Base-by-base conservation (phyloP, 1,139 yeast species). In the Geotrichum australiense region DNA sequence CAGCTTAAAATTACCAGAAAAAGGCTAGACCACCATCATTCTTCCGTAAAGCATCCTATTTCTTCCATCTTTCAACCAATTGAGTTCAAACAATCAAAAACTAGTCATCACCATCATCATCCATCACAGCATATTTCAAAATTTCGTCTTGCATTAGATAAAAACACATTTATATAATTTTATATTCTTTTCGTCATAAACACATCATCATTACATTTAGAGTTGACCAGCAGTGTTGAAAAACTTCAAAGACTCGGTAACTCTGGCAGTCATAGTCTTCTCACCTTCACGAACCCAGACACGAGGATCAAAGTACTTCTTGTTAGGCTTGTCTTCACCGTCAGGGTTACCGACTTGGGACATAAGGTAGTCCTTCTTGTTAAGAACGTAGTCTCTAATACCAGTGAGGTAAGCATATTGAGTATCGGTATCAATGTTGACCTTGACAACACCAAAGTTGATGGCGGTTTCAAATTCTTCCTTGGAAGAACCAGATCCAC, bases 271-370 rank as follows among this genome's bases (percentile, higher is more conserved):
- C 97, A 91, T 91, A 67, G 97, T 87, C 89, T 87, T 86, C 77
- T 91, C 99, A 77, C 98, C 98, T 73, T 89, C 97, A 78, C 98
- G 89, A 57, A 91, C 96, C 98, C 98, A 91, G 70, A 89, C 97
- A 81, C 99, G 91, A 73, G 99, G 99, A 74, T 91, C 99, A 67
- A 86, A 91, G 86, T 71, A 87, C 76, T 89, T 89, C 87, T 89
- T 89, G 64, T 65, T 65, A 74, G 98, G 98, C 78, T 87, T 85
- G 74, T 91, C 97, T 45, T 73, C 93, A 68, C 97, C 98, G 23
- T 91, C 96, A 71, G 99, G 98, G 93, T 91, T 91, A 72, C 98
- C 98, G 63, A 91, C 95, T 69, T 73, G 84, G 46, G 83, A 54
- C 73, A 76, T 58, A 60, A 91, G 68, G 81, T 91, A 91, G 69